Conservation (phyloP, 2,329 filamentous ascomycete genomes). For the Blastomyces emzantsi region DNA sequence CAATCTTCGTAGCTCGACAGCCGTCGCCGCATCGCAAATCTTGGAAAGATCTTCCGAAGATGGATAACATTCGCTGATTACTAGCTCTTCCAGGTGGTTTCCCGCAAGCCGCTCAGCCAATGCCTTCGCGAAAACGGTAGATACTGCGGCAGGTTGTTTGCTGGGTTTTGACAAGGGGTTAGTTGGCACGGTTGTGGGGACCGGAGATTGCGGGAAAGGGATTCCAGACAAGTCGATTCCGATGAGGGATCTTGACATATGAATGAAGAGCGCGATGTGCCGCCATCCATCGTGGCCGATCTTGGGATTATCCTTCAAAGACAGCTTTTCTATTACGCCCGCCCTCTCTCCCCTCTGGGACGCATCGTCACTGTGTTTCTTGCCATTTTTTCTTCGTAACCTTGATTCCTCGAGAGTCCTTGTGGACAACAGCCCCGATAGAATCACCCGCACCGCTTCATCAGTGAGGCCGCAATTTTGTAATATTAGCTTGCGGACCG, state of each 20-base stretch:
- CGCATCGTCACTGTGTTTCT: slow-evolving; percentile 30
- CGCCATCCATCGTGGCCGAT: slow-evolving; percentile 84
- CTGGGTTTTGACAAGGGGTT: slow-evolving; percentile 14
- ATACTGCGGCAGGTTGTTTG: slow-evolving; percentile 42
- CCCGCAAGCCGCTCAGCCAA: slow-evolving; percentile 70
- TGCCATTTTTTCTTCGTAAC: slow-evolving; percentile 37
- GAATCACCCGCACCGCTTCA: slow-evolving; percentile 74
- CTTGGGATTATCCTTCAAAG: slow-evolving; percentile 79
- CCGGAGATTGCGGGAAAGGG: slow-evolving; percentile 53
- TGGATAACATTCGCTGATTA: slow-evolving; percentile 70
- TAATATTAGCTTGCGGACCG: slow-evolving; percentile 73
- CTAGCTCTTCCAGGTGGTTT: slow-evolving; percentile 67
- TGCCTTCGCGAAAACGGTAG: slow-evolving; percentile 62
- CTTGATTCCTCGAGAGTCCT: slow-evolving; percentile 55
- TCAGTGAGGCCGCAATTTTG: slow-evolving; percentile 83
- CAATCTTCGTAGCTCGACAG: slow-evolving; percentile 67
- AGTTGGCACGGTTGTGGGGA: slow-evolving; percentile 21
- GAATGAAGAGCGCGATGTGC: slow-evolving; percentile 78
- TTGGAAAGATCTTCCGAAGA: slow-evolving; percentile 60
- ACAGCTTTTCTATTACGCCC: slow-evolving; percentile 76
- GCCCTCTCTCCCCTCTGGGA: slow-evolving; percentile 28
- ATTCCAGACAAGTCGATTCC: slow-evolving; percentile 80
- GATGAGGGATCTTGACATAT: slow-evolving; percentile 80
- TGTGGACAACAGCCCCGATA: slow-evolving; percentile 75
- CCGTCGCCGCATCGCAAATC: slow-evolving; percentile 72